A percentile compares a stretch with the other conserved stretches of the same genome.
Evolutionary conservation across 306 rosid species (phyloP).

Genomic region (Cicer yamashitae): DNA sequence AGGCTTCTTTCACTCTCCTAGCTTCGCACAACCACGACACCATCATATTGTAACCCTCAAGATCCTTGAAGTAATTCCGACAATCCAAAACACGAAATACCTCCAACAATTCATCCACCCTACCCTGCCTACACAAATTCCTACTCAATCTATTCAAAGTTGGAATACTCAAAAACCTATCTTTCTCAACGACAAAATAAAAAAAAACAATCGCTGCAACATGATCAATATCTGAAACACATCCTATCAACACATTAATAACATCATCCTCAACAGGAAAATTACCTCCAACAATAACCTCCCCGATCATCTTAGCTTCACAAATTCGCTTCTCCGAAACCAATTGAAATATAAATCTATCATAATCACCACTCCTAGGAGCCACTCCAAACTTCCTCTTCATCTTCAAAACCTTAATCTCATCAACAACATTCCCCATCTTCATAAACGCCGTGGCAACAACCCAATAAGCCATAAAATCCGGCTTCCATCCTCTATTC

Average conservation of each 20-base stretch:
- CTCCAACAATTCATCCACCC: constrained; percentile 66
- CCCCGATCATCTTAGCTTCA: constrained; percentile 80
- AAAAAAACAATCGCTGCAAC: constrained; percentile 65
- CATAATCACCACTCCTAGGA: constrained; percentile 72
- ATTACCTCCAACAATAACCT: constrained; percentile 70
- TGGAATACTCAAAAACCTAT: constrained; percentile 65
- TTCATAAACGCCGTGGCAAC: constrained; percentile 62
- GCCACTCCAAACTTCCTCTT: constrained; percentile 95
- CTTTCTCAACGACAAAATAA: constrained; percentile 71
- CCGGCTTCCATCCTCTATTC: constrained; percentile 80
- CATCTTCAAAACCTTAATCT: constrained; percentile 77
- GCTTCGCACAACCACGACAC: constrained; percentile 76
- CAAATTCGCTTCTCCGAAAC: constrained; percentile 57
- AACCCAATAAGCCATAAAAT: constrained; percentile 89
- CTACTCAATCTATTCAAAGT: constrained; percentile 73
- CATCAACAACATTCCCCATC: constrained; percentile 62
- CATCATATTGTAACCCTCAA: constrained; percentile 75
- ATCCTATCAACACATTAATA: constrained; percentile 74
- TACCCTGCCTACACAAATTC: constrained; percentile 66
- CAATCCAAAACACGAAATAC: constrained; percentile 57
- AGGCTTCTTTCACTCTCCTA: constrained; percentile 81
- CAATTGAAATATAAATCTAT: constrained; percentile 64
- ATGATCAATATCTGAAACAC: constrained; percentile 67
- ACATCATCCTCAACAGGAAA: constrained; percentile 80
- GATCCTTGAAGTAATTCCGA: constrained; percentile 64